Evolutionary conservation across 2,329 filamentous ascomycete species (phyloP).

Genomic region (Alternaria sp.): DNA sequence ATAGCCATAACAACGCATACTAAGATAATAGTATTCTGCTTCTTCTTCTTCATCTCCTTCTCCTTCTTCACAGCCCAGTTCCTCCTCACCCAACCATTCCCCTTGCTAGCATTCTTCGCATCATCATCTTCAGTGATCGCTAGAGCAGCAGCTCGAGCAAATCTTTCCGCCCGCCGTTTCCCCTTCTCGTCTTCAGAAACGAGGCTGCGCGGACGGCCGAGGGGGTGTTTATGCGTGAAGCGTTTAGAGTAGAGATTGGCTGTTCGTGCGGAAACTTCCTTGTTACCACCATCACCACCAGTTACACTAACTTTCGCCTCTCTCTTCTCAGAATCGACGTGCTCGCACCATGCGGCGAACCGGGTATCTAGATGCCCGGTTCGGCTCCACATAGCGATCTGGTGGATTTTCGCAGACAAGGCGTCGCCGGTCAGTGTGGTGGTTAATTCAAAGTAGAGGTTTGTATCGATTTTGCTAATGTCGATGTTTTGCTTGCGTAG

Average conservation of each 20-base stretch:
- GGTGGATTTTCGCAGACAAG: background rate
- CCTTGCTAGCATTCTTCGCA: too few species aligned
- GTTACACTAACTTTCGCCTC: background rate
- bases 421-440: background rate
- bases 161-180: background rate
- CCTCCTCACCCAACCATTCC: too few species aligned
- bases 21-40: too few species aligned
- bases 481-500: background rate
- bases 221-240: conserved; percentile 6
- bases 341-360: background rate
- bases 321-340: background rate
- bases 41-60: too few species aligned
- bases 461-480: background rate
- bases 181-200: background rate
- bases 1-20: too few species aligned
- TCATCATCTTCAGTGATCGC: background rate
- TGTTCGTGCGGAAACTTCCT: background rate
- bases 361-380: background rate
- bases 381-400: background rate
- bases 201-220: background rate
- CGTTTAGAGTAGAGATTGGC: conserved; percentile 8
- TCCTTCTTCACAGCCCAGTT: background rate
- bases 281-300: background rate
- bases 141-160: background rate
- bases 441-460: background rate